Percentiles rank a stretch among this genome's conserved stretches.
Evolutionary conservation across 352 stramenopile genomes (phyloP).

Genomic region (Plasmopara halstedii): DNA sequence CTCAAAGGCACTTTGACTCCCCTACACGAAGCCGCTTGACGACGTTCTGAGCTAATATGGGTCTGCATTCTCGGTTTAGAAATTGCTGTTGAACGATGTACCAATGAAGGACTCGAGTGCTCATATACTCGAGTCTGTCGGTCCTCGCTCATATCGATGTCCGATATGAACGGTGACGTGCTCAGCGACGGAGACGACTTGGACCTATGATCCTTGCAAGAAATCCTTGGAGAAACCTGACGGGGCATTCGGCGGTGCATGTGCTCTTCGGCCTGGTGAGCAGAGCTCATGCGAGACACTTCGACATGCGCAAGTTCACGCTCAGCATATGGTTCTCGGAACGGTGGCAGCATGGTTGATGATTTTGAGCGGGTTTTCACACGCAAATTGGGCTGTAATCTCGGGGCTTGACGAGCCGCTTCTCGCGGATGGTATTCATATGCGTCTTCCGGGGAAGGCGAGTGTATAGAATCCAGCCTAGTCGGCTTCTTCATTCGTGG

Average conservation of each 20-base stretch:
- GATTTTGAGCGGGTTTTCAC: slow-evolving; percentile 6
- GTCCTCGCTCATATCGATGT: slow-evolving; percentile 11
- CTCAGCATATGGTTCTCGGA: slow-evolving; percentile 4
- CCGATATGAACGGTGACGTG: slow-evolving; percentile 2
- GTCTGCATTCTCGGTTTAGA: slow-evolving; percentile 9
- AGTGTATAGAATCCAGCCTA: slow-evolving; percentile 5
- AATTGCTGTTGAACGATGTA: slow-evolving; percentile 11
- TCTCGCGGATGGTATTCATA: neutral
- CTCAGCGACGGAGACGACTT: slow-evolving; percentile 1
- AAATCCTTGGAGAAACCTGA: neutral
- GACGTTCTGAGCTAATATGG: neutral
- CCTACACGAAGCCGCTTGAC: slow-evolving; percentile 9
- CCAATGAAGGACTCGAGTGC: slow-evolving; percentile 7
- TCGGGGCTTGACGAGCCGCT: neutral
- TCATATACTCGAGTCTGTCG: slow-evolving; percentile 3
- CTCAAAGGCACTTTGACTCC: slow-evolving; percentile 10
- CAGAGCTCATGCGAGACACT: neutral
- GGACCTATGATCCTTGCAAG: neutral
- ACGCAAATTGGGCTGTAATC: neutral
- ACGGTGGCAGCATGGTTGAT: slow-evolving; percentile 8
- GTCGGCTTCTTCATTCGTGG: slow-evolving; percentile 5
- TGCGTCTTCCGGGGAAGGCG: neutral
- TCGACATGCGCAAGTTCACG: neutral
- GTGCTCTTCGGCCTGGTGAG: slow-evolving; percentile 3
- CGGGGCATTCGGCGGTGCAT: neutral